Evolutionary conservation across 192 early-diverging fungal species (phyloP).

Genomic region (Podila epigama): DNA sequence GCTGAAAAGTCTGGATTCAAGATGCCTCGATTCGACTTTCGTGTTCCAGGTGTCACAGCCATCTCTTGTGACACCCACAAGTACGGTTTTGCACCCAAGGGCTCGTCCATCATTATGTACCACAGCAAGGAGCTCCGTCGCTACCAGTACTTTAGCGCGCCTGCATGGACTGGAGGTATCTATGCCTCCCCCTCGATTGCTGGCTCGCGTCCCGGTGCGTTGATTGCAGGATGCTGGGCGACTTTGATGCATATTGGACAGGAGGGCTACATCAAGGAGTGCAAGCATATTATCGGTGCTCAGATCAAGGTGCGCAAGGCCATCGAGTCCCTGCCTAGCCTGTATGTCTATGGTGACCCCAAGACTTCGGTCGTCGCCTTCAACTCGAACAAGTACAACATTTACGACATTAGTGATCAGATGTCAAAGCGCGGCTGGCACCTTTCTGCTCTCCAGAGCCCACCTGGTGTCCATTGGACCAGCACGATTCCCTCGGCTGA

Average conservation of each 20-base stretch:
- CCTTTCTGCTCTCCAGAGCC: conserved; percentile 88
- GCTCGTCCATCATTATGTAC: conserved; percentile 96
- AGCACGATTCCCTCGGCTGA: conserved; percentile 84
- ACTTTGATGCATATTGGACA: conserved; percentile 89
- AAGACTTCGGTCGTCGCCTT: conserved; percentile 84
- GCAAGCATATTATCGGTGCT: conserved; percentile 80
- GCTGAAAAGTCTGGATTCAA: conserved; percentile 93
- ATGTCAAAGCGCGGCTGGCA: conserved; percentile 86
- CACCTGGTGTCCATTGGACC: conserved; percentile 88
- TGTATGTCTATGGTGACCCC: conserved; percentile 89
- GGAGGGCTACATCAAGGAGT: conserved; percentile 84
- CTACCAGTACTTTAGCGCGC: conserved; percentile 91
- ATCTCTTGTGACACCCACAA: conserved; percentile 99
- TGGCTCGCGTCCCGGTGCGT: conserved; percentile 89
- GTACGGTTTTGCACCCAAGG: conserved; percentile 99
- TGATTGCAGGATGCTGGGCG: conserved; percentile 97
- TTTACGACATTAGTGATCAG: conserved; percentile 86
- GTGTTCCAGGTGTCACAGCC: conserved; percentile 90
- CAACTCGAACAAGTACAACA: conserved; percentile 75
- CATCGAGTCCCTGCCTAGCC: conserved; percentile 69
- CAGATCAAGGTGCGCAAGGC: conserved; percentile 58
- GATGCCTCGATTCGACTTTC: conserved; percentile 84
- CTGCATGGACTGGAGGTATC: conserved; percentile 96
- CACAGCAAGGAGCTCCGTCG: conserved; percentile 77
- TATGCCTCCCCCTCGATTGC: conserved; percentile 93